These are phyloP conservation scores for Plasmodium blacklocki DNA, from an alignment of 169 alveolate genomes.

Conservation along the genomic window DNA sequence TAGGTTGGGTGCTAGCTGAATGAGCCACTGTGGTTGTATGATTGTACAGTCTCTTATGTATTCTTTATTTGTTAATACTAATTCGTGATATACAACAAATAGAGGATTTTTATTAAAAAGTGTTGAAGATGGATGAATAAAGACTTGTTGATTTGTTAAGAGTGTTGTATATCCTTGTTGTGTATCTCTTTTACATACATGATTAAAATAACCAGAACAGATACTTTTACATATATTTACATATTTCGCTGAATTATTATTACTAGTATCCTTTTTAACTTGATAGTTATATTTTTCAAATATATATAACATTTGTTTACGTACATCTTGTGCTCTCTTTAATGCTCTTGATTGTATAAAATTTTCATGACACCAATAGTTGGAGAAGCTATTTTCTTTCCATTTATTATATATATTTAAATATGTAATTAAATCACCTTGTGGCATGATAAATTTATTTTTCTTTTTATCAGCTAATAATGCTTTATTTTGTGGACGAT, in stretches of 20 bases:
- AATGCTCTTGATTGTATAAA: conserved; percentile 96
- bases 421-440: conserved; percentile 98
- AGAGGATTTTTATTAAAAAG: conserved; percentile 93
- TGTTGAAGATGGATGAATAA: conserved; percentile 98
- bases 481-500: conserved; percentile 98
- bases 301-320: conserved; percentile 95
- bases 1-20: conserved; percentile 98
- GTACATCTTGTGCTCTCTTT: conserved; percentile 96
- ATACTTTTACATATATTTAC: conserved; percentile 95
- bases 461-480: conserved; percentile 96
- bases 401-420: conserved; percentile 96
- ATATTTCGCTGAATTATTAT: conserved; percentile 83
- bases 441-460: conserved; percentile 96
- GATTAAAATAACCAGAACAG: conserved; percentile 98
- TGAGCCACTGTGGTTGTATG: conserved; percentile 98
- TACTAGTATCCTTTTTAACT: conserved; percentile 88
- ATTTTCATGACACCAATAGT: conserved; percentile 98
- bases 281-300: conserved; percentile 96
- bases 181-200: conserved; percentile 97
- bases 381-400: conserved; percentile 93
- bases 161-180: conserved; percentile 98
- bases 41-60: conserved; percentile 98
- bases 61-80: conserved; percentile 98
- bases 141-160: conserved; percentile 96
- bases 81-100: conserved; percentile 98